phyloP scores from a whole-genome alignment of 768 basidiomycete genomes.

The Mycena vitilis region DNA sequence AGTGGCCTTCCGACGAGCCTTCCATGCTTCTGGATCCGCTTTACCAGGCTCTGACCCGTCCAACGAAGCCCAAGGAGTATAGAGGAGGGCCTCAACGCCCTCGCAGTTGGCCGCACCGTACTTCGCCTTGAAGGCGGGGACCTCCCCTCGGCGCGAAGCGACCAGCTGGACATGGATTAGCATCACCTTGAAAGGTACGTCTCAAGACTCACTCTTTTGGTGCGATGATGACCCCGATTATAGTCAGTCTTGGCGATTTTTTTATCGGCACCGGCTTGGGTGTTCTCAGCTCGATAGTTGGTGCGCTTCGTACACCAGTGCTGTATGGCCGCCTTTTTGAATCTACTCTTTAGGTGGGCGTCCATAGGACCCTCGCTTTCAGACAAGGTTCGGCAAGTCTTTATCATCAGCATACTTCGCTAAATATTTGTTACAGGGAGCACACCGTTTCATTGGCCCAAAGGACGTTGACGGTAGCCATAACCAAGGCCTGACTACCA shows the following conservation, averaged over 20 bases:
- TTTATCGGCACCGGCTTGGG: not conserved
- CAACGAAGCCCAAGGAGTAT: not conserved
- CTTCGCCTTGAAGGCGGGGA: not conserved
- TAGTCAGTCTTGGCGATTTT: not conserved
- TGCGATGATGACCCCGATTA: not conserved
- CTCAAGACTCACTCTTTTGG: not conserved
- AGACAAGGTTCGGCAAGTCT: not conserved
- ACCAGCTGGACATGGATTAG: not conserved
- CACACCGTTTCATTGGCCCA: not conserved
- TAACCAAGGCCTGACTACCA: not conserved
- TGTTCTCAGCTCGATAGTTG: not conserved
- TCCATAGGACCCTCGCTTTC: not conserved
- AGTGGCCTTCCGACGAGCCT: not conserved
- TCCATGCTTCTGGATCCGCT: not conserved
- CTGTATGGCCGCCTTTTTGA: not conserved
- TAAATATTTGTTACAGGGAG: not conserved
- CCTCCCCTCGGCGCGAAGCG: not conserved
- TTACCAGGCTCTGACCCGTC: not conserved
- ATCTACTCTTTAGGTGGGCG: not conserved
- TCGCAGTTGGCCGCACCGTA: not conserved
- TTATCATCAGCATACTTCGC: not conserved
- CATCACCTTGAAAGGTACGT: not conserved
- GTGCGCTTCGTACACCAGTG: not conserved
- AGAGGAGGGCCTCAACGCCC: not conserved
- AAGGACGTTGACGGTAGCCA: not conserved